A percentile compares a stretch with the other conserved stretches of the same genome.
Conservation (phyloP, 768 basidiomycete species). For the Hygrophorus russula region DNA sequence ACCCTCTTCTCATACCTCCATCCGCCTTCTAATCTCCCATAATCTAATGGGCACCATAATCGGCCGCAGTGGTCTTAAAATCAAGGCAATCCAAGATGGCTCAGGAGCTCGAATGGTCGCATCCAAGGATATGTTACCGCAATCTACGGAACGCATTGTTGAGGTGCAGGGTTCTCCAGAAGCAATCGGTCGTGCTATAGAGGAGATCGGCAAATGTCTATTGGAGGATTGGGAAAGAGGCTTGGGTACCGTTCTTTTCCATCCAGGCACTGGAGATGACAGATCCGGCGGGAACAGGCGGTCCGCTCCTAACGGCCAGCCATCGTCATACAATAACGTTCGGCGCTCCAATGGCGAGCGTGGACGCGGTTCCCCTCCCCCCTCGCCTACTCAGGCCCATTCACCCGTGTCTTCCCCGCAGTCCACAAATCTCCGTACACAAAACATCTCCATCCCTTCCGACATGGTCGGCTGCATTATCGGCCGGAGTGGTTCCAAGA, state of each 20-base stretch:
- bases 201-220: conserved; percentile 92
- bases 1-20: conserved; percentile 73
- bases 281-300: conserved; percentile 39
- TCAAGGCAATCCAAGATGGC: conserved; percentile 95
- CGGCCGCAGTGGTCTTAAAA: conserved; percentile 91
- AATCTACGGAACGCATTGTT: conserved; percentile 97
- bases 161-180: conserved; percentile 94
- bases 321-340: conserved; percentile 32
- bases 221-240: conserved; percentile 96
- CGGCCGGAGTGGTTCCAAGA: conserved; percentile 94
- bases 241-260: conserved; percentile 89
- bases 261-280: conserved; percentile 81
- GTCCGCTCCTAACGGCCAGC: conserved; percentile 31
- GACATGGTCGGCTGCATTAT: conserved; percentile 99
- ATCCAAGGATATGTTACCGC: conserved; percentile 97
- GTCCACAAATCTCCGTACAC: conserved; percentile 82
- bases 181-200: conserved; percentile 84
- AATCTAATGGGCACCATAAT: conserved; percentile 99
- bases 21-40: conserved; percentile 96
- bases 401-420: conserved; percentile 44
- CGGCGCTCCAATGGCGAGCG: conserved; percentile 63
- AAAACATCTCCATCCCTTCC: conserved; percentile 97
- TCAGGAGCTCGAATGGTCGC: conserved; percentile 98
- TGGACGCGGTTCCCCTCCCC: conserved; percentile 38
- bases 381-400: conserved; percentile 27